Evolutionary conservation across 768 basidiomycete genomes (phyloP).

Genomic region (Suillus tomentosus): DNA sequence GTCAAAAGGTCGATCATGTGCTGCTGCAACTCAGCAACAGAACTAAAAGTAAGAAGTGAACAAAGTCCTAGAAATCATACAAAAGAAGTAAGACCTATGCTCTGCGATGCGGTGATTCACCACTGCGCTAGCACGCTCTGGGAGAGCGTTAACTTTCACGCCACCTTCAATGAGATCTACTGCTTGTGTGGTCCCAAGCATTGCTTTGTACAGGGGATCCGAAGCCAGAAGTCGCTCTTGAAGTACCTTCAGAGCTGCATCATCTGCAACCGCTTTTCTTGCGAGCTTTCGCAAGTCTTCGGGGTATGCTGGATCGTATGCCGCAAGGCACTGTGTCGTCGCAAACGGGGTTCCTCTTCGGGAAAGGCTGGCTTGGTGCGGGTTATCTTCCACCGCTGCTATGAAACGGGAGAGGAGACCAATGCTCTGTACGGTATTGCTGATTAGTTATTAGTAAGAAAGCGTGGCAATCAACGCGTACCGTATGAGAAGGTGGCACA

Average conservation of each 20-base stretch:
- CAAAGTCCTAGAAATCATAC: not conserved
- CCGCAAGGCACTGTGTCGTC: conserved; percentile 60
- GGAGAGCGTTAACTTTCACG: conserved; percentile 76
- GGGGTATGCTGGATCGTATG: conserved; percentile 56
- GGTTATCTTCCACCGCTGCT: conserved; percentile 64
- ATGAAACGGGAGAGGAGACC: conserved; percentile 73
- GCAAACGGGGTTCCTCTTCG: conserved; percentile 18
- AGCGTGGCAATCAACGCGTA: conserved; percentile 27
- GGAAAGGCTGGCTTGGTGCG: conserved; percentile 50
- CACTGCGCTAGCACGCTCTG: conserved; percentile 63
- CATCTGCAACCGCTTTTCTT: conserved; percentile 44
- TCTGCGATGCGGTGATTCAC: conserved; percentile 73
- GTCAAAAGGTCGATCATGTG: conserved; percentile 32
- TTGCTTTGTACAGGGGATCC: conserved; percentile 40
- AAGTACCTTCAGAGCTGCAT: conserved; percentile 50
- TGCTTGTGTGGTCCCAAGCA: conserved; percentile 71
- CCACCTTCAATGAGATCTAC: conserved; percentile 64
- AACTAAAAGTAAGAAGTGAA: conserved; percentile 14
- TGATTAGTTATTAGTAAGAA: not conserved
- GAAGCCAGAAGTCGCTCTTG: conserved; percentile 32
- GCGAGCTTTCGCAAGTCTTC: conserved; percentile 46
- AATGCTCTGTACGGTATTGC: conserved; percentile 50
- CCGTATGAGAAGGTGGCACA: conserved; percentile 78
- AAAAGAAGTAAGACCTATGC: conserved; percentile 43
- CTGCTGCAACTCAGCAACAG: conserved; percentile 22